Evolutionary conservation across 495 filamentous ascomycete genomes (phyloP), one percentile per base, ranked within the genome.

Genomic region (Aspergillus carlsbadensis): DNA sequence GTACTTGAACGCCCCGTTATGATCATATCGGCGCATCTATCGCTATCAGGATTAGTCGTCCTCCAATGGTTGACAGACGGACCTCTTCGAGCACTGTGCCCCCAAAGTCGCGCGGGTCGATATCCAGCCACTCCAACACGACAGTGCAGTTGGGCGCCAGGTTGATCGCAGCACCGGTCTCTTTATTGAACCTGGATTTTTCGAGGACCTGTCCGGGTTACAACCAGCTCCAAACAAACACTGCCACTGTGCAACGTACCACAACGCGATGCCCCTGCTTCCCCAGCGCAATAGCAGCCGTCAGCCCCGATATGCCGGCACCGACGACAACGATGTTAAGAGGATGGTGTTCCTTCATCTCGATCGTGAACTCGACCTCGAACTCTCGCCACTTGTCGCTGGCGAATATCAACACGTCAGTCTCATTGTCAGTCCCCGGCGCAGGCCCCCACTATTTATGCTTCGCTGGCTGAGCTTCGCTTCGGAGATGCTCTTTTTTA

Each of bases 141-240:
- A 65, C 65, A 2, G 73, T 73, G 13, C 74, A 79, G 46, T 84
- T 84, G 1, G 81, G 81, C 0, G 74, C 72, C 5, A 80, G 22
- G 18, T 74, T 67, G 48, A 85, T 80, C 14, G 81, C 81, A 2
- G 82, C 82, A 2, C 82, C 82, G 6, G 80, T 70, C 58, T 84
- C 81, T 35, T 70, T 80, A n/a, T 74, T 64, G 62, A 84, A 80
- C 4, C 18, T 57, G 1, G 75, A 80, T 20, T 76, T 80, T 57
- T 85, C 81, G 46, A 76, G 70, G 22, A 85, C 75, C 51, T 81
- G 34, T 22, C 0, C 31, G 10, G 40, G 22, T 34, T 41, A 37
- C 10, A 20, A 34, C 20, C 39, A n/a, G 10, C 2, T 29, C 37
- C 36, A 24, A 20, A 15, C 6, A 36, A 13, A 43, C n/a, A 15